A percentile compares a stretch with the other conserved stretches of the same genome.
These are phyloP conservation scores for Schoenoplectus triqueter DNA, from an alignment of 202 grass and related monocot genomes.

Conservation along the genomic window DNA sequence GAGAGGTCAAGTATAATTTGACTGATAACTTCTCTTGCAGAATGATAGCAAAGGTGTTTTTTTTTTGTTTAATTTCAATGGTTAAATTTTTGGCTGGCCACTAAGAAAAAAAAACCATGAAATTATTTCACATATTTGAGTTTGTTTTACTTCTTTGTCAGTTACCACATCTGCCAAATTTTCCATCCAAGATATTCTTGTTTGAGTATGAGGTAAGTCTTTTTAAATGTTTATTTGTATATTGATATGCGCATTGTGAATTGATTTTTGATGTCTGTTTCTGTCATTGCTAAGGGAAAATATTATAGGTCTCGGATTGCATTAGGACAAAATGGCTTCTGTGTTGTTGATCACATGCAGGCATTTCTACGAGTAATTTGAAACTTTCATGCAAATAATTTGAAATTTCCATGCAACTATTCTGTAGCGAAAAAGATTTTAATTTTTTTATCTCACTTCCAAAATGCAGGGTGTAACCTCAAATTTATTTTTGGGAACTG, in stretches of 20 bases:
- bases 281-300: neutral
- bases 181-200: conserved; percentile 61
- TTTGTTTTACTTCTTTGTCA: conserved; percentile 43
- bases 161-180: conserved; percentile 70
- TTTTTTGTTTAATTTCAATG: neutral
- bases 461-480: conserved; percentile 71
- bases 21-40: conserved; percentile 51
- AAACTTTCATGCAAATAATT: neutral
- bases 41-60: conserved; percentile 68
- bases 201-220: conserved; percentile 77
- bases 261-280: neutral
- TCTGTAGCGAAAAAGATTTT: neutral
- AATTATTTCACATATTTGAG: conserved; percentile 26
- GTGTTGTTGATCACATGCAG: conserved; percentile 19
- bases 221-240: neutral
- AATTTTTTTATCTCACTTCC: neutral
- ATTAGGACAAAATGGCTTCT: neutral
- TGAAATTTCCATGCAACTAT: neutral
- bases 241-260: neutral
- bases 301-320: neutral
- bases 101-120: neutral
- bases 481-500: conserved; percentile 73
- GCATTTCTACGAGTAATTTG: neutral
- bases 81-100: neutral
- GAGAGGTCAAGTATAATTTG: conserved; percentile 63